Conservation (phyloP, 2,329 filamentous ascomycete genomes). For the Alternaria solani region DNA sequence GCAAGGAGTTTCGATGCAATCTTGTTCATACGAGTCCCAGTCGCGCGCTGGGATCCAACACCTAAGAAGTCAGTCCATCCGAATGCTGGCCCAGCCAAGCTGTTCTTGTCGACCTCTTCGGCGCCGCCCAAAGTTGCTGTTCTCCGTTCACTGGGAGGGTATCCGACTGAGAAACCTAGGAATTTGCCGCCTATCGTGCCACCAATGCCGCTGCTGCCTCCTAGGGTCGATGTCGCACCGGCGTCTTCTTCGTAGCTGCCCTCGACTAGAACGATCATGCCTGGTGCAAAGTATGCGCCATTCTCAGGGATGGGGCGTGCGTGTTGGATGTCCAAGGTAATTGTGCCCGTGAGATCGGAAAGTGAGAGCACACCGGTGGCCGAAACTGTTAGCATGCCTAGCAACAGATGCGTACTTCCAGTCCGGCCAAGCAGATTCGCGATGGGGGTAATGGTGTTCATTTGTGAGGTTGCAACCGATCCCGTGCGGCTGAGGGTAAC, state of each 20-base stretch:
- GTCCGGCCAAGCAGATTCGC: conserved; percentile 78
- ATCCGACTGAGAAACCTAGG: conserved; percentile 87
- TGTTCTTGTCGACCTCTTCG: conserved; percentile 55
- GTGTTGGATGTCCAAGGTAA: conserved; percentile 81
- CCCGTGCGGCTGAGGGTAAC: conserved; percentile 65
- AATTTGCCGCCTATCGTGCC: conserved; percentile 93
- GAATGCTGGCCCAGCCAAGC: conserved; percentile 61
- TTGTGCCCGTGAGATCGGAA: conserved; percentile 87
- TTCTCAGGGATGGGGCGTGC: conserved; percentile 83
- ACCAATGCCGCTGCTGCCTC: conserved; percentile 81
- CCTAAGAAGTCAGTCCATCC: conserved; percentile 98
- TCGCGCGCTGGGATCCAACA: conserved; percentile 85
- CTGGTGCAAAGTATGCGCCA: conserved; percentile 90
- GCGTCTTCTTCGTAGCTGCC: conserved; percentile 96
- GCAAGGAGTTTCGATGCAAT: conserved; percentile 74
- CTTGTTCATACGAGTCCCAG: conserved; percentile 81
- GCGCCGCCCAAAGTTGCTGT: conserved; percentile 77
- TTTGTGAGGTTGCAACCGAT: conserved; percentile 60
- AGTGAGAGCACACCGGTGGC: conserved; percentile 84
- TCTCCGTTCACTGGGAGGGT: conserved; percentile 88
- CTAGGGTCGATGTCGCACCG: conserved; percentile 64
- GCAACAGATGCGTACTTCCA: conserved; percentile 82
- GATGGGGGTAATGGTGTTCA: conserved; percentile 89
- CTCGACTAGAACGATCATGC: conserved; percentile 95
- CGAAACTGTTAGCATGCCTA: conserved; percentile 81